These are phyloP conservation scores for Scleroderma bovista DNA, from an alignment of 768 basidiomycete genomes.

Conservation along the genomic window DNA sequence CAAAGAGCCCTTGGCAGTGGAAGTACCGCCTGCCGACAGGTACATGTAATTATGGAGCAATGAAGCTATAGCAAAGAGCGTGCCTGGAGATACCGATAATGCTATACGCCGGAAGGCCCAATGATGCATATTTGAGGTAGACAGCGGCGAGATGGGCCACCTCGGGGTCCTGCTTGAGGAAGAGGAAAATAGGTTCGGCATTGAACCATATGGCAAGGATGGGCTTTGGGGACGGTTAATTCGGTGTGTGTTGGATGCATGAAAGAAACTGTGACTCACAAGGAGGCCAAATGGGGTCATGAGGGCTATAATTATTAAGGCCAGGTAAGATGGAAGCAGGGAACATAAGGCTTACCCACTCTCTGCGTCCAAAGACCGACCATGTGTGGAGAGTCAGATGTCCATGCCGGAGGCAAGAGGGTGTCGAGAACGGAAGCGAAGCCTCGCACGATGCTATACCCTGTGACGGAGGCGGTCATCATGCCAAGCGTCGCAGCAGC, in stretches of 20 bases:
- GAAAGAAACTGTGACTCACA: too few relatives aligned
- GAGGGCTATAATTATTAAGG: too few relatives aligned
- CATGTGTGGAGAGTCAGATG: constrained; percentile 73
- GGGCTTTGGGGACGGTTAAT: constrained; percentile 25
- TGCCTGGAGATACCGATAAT: constrained; percentile 52
- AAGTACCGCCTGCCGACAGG: constrained; percentile 40
- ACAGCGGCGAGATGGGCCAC: constrained; percentile 54
- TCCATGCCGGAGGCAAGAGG: constrained; percentile 92
- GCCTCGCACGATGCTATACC: constrained; percentile 71
- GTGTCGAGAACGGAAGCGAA: constrained; percentile 86
- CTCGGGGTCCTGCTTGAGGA: constrained; percentile 38
- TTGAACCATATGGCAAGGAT: constrained; percentile 77
- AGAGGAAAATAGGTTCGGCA: constrained; percentile 72
- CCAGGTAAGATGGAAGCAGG: neutral
- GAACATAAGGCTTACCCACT: constrained; percentile 51
- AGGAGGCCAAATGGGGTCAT: too few relatives aligned
- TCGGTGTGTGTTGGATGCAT: too few relatives aligned
- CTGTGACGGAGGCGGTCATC: constrained; percentile 61
- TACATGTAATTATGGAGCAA: neutral
- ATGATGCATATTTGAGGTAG: constrained; percentile 69
- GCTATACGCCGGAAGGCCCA: constrained; percentile 75
- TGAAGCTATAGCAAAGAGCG: neutral
- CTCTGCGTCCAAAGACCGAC: constrained; percentile 91
- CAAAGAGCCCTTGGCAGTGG: constrained; percentile 83
- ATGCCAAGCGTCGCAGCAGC: constrained; percentile 75